Base-by-base conservation (phyloP, 106 monocot genomes). In the Narthecium ossifragum region DNA sequence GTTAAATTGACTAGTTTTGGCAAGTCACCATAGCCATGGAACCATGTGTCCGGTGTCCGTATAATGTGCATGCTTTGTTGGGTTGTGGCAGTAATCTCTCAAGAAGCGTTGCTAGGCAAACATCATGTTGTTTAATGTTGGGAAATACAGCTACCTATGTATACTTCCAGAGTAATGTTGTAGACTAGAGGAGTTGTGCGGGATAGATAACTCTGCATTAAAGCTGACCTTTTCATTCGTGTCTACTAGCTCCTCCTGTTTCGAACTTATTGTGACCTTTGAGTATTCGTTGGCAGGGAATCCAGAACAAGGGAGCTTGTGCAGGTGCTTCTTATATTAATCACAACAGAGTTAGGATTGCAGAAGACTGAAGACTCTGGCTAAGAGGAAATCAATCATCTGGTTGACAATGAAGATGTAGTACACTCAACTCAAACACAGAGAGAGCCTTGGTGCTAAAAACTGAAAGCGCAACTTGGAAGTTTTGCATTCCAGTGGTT, bases 301-400 rank as follows among this genome's bases (percentile, higher is more conserved):
- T 25, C 64, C n/a, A 82, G 81, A 57, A 70, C 86, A 49, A 70
- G 90, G 39, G 76, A 79, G 59, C 61, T 86, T 29, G 82, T 91
- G 47, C 90, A 76, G 41, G 82, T 83, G 52, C 70, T 91, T 22
- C 79, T 91, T 21, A 74, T 77, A 67, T 77, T 84, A 1, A 59
- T 81, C 9, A 57, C 71, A 0, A 41, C 51, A 8, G 84, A 75
- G 33, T 68, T 89, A 18, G 84, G 75, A 6, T 58, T 89, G 32
- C 68, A 71, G 9, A 72, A 57, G 17, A 20, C 55, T 37, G 27
- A 33, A 8, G 8, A 20, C 5, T 46, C 18, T 66, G 28, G 59
- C 55, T 66, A 59, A 70, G 24, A 34, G 21, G 11, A 5, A n/a
- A 59, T 53, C 1, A 24, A 20, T 17, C 28, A 11, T 17, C 5